Base-by-base conservation (phyloP, 306 rosid genomes). In the Pachyrhizus erosus region DNA sequence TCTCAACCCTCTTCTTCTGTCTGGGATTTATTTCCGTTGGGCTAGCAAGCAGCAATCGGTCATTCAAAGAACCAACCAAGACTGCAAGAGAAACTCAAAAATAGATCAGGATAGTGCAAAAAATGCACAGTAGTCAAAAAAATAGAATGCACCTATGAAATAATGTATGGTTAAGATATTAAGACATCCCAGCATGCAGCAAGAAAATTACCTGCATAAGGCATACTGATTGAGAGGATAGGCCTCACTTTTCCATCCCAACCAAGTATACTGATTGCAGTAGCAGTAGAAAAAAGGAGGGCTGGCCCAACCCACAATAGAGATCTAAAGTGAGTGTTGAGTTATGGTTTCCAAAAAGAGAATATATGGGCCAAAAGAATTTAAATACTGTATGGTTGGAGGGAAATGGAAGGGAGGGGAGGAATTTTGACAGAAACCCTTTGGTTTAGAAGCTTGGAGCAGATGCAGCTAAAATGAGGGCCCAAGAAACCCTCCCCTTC, bases 221-320 rank as follows among this genome's bases (percentile, higher is more conserved):
- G 97, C 92, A 88, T 87, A 80, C 91, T 95, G 83, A 88, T 88
- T 2, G 98, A 93, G 66, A 95, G 92, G 84, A 95, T 85, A 82
- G 94, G 88, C 87, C 97, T 89, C 82, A 86, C 97, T 89, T 93
- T 94, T 74, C 98, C 97, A 76, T 95, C 98, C 98, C 97, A 95
- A 83, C 98, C 98, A 87, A 95, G 98, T 75, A 95, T 84, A 81
- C 87, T 90, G 79, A 95, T 79, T 39, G 94, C 89, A 40, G 97
- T 87, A 84, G 98, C 82, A 74, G 97, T 95, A 80, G 98, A 95
- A 87, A 93, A 95, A 54, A 95, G 93, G 87, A 95, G 97, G 39
- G 98, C 97, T 4, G 98, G 98, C 69, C 98, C 98, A 83, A 95
- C 91, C 98, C 98, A 95, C 80, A 95, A 75, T 21, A 95, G 94